phyloP scores from a whole-genome alignment of 2,329 filamentous ascomycete species.

The Trichophyton benhamiae region DNA sequence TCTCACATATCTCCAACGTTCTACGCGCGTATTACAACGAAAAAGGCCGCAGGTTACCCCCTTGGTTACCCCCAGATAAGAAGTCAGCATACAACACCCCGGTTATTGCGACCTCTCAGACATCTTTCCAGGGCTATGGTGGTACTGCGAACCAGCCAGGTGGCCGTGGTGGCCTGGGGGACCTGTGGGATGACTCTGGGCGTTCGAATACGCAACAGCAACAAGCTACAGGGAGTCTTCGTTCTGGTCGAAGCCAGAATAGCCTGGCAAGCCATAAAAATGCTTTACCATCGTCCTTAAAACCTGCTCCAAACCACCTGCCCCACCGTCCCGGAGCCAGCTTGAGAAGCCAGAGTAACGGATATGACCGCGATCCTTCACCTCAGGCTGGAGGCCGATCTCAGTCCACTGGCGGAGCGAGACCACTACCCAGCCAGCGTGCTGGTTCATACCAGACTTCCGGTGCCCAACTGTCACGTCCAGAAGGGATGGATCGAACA shows the following conservation, averaged over 20 bases:
- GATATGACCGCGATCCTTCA: neutral
- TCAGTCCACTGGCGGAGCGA: conserved; percentile 26
- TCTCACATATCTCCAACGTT: conserved; percentile 88
- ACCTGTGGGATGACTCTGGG: conserved; percentile 44
- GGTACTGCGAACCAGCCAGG: conserved; percentile 19
- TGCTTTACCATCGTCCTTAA: conserved; percentile 4
- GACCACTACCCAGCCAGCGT: conserved; percentile 60
- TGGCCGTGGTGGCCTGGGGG: conserved; percentile 40
- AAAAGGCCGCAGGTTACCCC: conserved; percentile 66
- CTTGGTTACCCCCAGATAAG: conserved; percentile 85
- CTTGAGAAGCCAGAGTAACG: neutral
- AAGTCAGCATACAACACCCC: conserved; percentile 49
- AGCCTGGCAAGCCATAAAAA: neutral
- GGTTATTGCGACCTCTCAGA: conserved; percentile 39
- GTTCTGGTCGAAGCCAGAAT: conserved; percentile 22
- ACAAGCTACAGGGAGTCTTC: conserved; percentile 29
- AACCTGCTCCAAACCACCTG: conserved; percentile 13
- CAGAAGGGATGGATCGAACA: conserved; percentile 32
- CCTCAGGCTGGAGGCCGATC: neutral
- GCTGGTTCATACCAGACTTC: conserved; percentile 59
- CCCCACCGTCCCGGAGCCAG: conserved; percentile 9
- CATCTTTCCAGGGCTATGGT: conserved; percentile 37
- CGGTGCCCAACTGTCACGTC: conserved; percentile 24
- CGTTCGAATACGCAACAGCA: conserved; percentile 16
- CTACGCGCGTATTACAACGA: conserved; percentile 87